These are phyloP conservation scores for Candolleomyces aberdarensis DNA, from an alignment of 768 basidiomycete genomes.

Conservation along the genomic window DNA sequence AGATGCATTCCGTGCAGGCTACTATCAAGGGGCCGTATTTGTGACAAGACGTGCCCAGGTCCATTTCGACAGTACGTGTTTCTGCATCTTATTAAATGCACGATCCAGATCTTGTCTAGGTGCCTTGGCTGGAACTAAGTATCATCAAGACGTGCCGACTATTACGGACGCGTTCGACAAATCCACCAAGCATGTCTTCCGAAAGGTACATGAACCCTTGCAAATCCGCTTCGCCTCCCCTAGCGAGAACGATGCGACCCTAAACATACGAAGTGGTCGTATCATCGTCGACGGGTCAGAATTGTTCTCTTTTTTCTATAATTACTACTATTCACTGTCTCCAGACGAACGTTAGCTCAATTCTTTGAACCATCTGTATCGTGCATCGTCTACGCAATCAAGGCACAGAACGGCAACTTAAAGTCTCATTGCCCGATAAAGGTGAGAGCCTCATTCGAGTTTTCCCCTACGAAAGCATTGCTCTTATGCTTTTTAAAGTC, in stretches of 20 bases:
- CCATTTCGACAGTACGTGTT: slow-evolving; percentile 30
- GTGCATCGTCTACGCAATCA: slow-evolving; percentile 20
- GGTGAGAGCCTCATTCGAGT: slow-evolving; percentile 24
- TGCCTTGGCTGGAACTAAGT: slow-evolving; percentile 5
- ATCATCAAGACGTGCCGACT: slow-evolving; percentile 8
- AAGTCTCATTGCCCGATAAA: slow-evolving; percentile 7
- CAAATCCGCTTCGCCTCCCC: slow-evolving; percentile 39
- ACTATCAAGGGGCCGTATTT: slow-evolving; percentile 42
- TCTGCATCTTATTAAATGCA: background rate
- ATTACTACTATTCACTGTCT: background rate
- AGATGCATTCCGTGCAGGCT: slow-evolving; percentile 23
- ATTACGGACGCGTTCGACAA: slow-evolving; percentile 15
- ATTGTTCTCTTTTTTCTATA: slow-evolving; percentile 36
- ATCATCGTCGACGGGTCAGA: slow-evolving; percentile 32
- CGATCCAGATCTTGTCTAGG: background rate
- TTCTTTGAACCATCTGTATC: slow-evolving; percentile 27
- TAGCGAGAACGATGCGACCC: slow-evolving; percentile 32
- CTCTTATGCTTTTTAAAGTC: slow-evolving; percentile 7
- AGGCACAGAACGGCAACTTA: slow-evolving; percentile 9
- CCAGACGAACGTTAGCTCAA: slow-evolving; percentile 17
- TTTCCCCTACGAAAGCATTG: slow-evolving; percentile 56
- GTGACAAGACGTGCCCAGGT: slow-evolving; percentile 36
- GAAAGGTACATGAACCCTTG: slow-evolving; percentile 23
- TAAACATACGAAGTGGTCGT: slow-evolving; percentile 38
- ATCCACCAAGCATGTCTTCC: slow-evolving; percentile 15